These are phyloP conservation scores for Dactylonectria macrodidyma DNA, from an alignment of 2,329 filamentous ascomycete genomes.

Conservation along the genomic window DNA sequence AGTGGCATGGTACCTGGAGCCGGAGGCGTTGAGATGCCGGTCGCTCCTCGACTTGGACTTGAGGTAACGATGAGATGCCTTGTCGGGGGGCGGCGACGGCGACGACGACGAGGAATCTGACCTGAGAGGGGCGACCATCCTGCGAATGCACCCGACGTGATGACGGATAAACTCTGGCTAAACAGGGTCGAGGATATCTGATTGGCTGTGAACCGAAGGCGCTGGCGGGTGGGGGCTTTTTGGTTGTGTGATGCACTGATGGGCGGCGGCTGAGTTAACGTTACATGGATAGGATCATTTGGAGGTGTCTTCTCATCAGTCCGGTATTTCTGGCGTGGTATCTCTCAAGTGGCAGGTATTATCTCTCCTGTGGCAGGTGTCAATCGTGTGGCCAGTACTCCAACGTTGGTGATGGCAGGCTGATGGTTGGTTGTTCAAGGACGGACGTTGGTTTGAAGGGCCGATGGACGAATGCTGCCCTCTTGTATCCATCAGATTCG, in stretches of 20 bases:
- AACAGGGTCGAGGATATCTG: conserved; percentile 24
- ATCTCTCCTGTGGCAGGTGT: not conserved
- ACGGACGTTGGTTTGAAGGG: conserved; percentile 21
- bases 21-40: conserved; percentile 27
- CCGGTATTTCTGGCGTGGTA: conserved; percentile 12
- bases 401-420: not conserved
- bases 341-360: not conserved
- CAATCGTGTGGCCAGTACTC: not conserved
- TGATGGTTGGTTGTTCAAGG: conserved; percentile 4
- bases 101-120: conserved; percentile 44
- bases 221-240: conserved; percentile 20
- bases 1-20: conserved; percentile 46
- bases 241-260: conserved; percentile 40
- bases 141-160: conserved; percentile 35
- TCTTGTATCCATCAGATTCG: conserved; percentile 30
- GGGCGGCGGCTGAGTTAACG: conserved; percentile 44
- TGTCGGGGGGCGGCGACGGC: conserved; percentile 34
- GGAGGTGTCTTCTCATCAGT: not conserved
- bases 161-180: conserved; percentile 46
- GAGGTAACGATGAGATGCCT: conserved; percentile 51
- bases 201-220: conserved; percentile 35
- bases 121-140: conserved; percentile 42
- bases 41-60: conserved; percentile 45
- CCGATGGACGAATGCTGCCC: conserved; percentile 29
- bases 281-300: conserved; percentile 42